These are phyloP conservation scores for Tetrahymena elliotti DNA, from an alignment of 73 alveolate species.

Conservation along the genomic window DNA sequence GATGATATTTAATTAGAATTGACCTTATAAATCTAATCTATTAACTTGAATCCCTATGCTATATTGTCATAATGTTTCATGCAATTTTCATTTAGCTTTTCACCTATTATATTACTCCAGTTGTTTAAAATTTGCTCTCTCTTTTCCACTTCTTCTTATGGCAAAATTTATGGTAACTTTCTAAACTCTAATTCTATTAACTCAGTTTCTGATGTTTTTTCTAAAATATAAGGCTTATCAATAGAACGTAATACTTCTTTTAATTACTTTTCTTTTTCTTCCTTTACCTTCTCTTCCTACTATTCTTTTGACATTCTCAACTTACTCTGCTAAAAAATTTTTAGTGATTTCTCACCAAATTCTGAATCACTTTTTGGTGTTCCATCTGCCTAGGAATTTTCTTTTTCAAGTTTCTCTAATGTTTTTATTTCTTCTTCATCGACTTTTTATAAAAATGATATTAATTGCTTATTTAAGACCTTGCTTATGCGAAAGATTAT, in stretches of 20 bases:
- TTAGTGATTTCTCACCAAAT: neutral
- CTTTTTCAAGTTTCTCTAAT: neutral
- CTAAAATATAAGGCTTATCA: neutral
- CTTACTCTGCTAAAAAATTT: neutral
- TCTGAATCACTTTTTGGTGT: neutral
- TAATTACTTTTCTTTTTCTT: neutral
- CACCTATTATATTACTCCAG: neutral
- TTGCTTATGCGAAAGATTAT: neutral
- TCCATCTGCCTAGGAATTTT: neutral
- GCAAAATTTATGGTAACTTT: neutral
- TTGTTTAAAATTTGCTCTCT: neutral
- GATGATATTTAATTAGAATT: neutral
- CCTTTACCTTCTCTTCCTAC: neutral
- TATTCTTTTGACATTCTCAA: neutral
- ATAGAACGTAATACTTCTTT: neutral
- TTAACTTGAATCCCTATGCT: neutral
- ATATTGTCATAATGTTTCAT: neutral
- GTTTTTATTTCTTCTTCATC: neutral
- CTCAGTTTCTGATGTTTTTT: neutral
- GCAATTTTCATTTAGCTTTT: neutral
- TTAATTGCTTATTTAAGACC: neutral
- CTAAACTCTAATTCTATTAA: neutral
- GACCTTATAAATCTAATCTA: neutral
- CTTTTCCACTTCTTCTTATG: neutral
- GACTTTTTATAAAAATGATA: neutral